A percentile compares a stretch with the other conserved stretches of the same genome.
Evolutionary conservation across 2,329 filamentous ascomycete species (phyloP).

Genomic region (Chaetomium strumarium): DNA sequence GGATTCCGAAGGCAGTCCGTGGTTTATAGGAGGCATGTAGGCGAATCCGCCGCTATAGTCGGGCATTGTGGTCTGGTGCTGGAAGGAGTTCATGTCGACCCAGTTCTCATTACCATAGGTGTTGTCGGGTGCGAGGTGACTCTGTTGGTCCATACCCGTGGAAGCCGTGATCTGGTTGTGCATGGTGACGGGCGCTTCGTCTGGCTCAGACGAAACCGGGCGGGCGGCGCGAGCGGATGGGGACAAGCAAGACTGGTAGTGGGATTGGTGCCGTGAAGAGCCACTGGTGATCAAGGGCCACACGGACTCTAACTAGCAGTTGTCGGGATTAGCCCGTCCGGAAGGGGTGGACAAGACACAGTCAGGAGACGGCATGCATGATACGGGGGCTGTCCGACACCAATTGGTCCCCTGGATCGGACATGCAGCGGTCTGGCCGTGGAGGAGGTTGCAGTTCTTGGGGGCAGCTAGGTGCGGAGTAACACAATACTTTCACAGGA

Average conservation of each 20-base stretch:
- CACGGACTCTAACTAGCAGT: slow-evolving; percentile 10
- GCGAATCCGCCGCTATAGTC: slow-evolving; percentile 58
- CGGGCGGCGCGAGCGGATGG: slow-evolving; percentile 16
- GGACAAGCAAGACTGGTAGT: slow-evolving; percentile 11
- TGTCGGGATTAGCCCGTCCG: slow-evolving; percentile 23
- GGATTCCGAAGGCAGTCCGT: slow-evolving; percentile 45
- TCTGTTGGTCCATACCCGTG: slow-evolving; percentile 42
- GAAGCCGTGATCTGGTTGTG: slow-evolving; percentile 42
- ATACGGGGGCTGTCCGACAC: slow-evolving; percentile 29
- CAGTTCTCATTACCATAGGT: slow-evolving; percentile 44
- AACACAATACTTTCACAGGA: slow-evolving; percentile 27
- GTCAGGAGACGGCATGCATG: slow-evolving; percentile 44
- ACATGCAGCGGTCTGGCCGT: slow-evolving; percentile 30
- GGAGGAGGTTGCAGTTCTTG: slow-evolving; percentile 32
- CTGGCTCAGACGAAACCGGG: slow-evolving; percentile 19
- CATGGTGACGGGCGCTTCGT: slow-evolving; percentile 30
- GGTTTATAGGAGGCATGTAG: slow-evolving; percentile 49
- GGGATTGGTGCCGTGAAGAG: slow-evolving; percentile 17
- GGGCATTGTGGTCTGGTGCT: slow-evolving; percentile 63
- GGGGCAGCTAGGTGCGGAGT: slow-evolving; percentile 21
- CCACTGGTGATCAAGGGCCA: slow-evolving; percentile 9
- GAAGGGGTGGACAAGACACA: slow-evolving; percentile 24
- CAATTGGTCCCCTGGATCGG: slow-evolving; percentile 36
- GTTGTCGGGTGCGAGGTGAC: slow-evolving; percentile 40
- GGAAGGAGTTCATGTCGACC: slow-evolving; percentile 56